These are phyloP conservation scores for Lyophyllum atratum DNA, from an alignment of 768 basidiomycete genomes.

Conservation along the genomic window DNA sequence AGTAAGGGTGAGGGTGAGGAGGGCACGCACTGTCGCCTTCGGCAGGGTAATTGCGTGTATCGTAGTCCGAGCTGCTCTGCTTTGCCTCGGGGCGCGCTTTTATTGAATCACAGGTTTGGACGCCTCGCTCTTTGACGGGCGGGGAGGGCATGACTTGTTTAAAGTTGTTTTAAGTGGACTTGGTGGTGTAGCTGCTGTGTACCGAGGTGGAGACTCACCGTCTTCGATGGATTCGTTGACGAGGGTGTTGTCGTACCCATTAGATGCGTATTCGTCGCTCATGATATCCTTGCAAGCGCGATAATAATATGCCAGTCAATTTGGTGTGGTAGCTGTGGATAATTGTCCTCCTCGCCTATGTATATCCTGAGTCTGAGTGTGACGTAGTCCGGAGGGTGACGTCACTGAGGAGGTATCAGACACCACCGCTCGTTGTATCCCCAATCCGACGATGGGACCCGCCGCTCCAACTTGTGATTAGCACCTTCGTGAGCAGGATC, in stretches of 20 bases:
- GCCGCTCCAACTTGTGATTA: too few species aligned
- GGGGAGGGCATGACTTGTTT: not conserved
- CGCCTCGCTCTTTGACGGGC: not conserved
- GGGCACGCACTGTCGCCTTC: slow-evolving; percentile 11
- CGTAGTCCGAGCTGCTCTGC: slow-evolving; percentile 5
- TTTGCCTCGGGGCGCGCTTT: not conserved
- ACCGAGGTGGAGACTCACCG: not conserved
- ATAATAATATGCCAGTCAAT: too few species aligned
- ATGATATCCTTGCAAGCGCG: too few species aligned
- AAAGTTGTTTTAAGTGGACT: not conserved
- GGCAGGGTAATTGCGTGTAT: slow-evolving; percentile 17
- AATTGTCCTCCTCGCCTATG: too few species aligned
- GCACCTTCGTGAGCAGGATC: too few species aligned
- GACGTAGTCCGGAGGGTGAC: too few species aligned
- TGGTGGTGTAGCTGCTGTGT: not conserved
- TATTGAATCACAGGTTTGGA: not conserved
- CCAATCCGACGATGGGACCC: too few species aligned
- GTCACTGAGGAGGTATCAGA: too few species aligned
- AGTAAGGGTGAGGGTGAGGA: not conserved
- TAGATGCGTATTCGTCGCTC: slow-evolving; percentile 21
- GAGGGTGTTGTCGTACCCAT: slow-evolving; percentile 18
- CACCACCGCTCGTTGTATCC: too few species aligned
- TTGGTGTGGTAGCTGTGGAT: too few species aligned
- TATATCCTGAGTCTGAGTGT: too few species aligned
- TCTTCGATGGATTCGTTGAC: slow-evolving; percentile 12